Base-by-base conservation (phyloP, 768 basidiomycete genomes). In the Rubroboletus satanas region DNA sequence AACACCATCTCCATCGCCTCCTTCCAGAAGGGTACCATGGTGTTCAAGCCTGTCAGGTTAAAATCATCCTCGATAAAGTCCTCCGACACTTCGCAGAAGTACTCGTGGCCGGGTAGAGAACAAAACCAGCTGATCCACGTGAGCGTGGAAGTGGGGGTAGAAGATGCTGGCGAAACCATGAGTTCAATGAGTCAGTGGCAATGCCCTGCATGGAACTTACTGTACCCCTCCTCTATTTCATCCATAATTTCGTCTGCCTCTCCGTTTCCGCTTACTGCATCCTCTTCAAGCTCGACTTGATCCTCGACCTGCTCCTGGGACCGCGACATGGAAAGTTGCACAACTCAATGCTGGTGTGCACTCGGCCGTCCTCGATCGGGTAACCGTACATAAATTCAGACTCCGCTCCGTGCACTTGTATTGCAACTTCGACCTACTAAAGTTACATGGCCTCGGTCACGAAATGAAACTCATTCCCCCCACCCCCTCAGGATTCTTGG, bases 1-100 rank as follows among this genome's bases (percentile, higher is more conserved):
- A 99, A 74, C 15, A 99, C 93, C 97, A 99, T 99, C 76, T 99
- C 97, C 88, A 99, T 90, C 43, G 97, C 97, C 71, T 99, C 97
- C 71, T 98, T 98, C 93, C 96, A 99, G 70, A 99, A 99, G 8
- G 97, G 97, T 17, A 98, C 97, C 86, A 95, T 86, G 32, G 82
- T 82, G 67, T 94, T 96, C 70, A 99, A 74, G 7, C 97, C 97
- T 6, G 97, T 99, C 37, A 99, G 78, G 75, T 99, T 99, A 77
- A 99, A 99, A 69, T 98, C 93, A 74, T 99, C 97, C 71, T 98
- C 93, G 71, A 99, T 98, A 73, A 98, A 99, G 70, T 99, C 97
- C 69, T 97, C 95, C 55, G 92, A 87, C 45, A 98, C 95, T 75
- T 97, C 95, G 73, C 93, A 95, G 70, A 97, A 98, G 77, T 97